Evolutionary conservation across 1,284 basidiomycete genomes (phyloP).

Genomic region (Malassezia sympodialis): DNA sequence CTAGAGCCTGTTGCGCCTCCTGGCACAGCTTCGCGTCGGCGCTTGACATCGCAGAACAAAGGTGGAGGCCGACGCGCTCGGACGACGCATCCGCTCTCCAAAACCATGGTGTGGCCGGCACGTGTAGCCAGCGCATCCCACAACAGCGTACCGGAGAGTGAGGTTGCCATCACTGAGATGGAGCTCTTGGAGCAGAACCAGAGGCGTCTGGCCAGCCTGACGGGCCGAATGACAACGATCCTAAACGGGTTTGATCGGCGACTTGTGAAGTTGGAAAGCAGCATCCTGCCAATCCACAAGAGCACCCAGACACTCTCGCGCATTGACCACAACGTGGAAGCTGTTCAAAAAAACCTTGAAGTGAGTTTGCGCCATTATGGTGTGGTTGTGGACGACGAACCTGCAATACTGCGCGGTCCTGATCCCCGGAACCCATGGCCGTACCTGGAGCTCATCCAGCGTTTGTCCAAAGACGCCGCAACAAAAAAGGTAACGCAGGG

Average conservation of each 20-base stretch:
- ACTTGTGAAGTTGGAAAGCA: constrained; percentile 42
- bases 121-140: constrained; percentile 3
- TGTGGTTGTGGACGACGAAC: constrained; percentile 42
- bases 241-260: constrained; percentile 50
- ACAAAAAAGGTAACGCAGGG: constrained; percentile 19
- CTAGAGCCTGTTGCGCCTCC: neutral
- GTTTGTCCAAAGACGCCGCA: constrained; percentile 33
- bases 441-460: constrained; percentile 41
- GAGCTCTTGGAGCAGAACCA: constrained; percentile 49
- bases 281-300: constrained; percentile 44
- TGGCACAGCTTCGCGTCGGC: neutral
- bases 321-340: constrained; percentile 30
- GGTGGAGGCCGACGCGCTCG: constrained; percentile 3
- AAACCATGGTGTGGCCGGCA: constrained; percentile 1
- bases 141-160: constrained; percentile 21
- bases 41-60: neutral
- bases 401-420: constrained; percentile 36
- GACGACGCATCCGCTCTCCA: neutral
- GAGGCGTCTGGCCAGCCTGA: constrained; percentile 45
- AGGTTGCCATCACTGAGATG: constrained; percentile 47
- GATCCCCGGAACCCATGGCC: constrained; percentile 31
- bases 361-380: constrained; percentile 41
- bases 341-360: constrained; percentile 32
- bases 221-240: constrained; percentile 48
- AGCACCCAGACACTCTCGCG: constrained; percentile 39